Base-by-base conservation (phyloP, 192 early-diverging fungal species). In the Tieghemiomyces parasiticus region DNA sequence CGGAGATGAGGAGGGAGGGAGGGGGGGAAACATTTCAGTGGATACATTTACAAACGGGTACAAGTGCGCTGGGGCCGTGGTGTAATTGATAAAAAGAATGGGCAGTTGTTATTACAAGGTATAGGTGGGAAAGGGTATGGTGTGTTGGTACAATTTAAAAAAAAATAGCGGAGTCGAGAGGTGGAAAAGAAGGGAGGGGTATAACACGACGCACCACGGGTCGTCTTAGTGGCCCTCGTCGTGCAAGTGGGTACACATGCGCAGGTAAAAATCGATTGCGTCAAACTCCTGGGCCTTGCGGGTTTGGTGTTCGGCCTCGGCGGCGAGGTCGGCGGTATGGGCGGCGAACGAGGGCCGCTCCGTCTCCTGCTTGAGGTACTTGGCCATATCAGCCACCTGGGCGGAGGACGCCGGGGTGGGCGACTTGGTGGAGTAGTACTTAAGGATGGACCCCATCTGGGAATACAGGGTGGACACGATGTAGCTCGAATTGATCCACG, bases 201-300 rank as follows among this genome's bases (percentile, higher is more conserved):
- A n/a, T n/a, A n/a, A n/a, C n/a, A n/a, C n/a, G n/a, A n/a, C n/a
- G n/a, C n/a, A n/a, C n/a, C n/a, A n/a, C n/a, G n/a, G n/a, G n/a
- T n/a, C n/a, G n/a, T 65, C 26, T 69, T 66, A 88, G 63, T 70
- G 81, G 6, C 85, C 88, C 44, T 84, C 74, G 33, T 80, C 73
- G 33, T 78, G 79, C 30, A 90, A 64, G 28, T 78, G 68, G 12
- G 78, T 86, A 35, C 78, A 78, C n/a, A 86, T 60, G n/a, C 67
- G 67, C 63, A 86, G 63, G 64, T 90, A 90, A 62, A 90, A 80
- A 9, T 84, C 82, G 28, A 84, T 71, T 0, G 81, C 75, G 55
- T 87, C 80, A 71, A 90, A 87, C 6, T 71, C 67, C 20, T 67
- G 62, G 30, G 70, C 61, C 46, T 60, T 52, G 22, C 62, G 60